These are phyloP conservation scores for Nannochloropsis oceanica DNA, from an alignment of 108 stramenopile genomes.

Conservation along the genomic window DNA sequence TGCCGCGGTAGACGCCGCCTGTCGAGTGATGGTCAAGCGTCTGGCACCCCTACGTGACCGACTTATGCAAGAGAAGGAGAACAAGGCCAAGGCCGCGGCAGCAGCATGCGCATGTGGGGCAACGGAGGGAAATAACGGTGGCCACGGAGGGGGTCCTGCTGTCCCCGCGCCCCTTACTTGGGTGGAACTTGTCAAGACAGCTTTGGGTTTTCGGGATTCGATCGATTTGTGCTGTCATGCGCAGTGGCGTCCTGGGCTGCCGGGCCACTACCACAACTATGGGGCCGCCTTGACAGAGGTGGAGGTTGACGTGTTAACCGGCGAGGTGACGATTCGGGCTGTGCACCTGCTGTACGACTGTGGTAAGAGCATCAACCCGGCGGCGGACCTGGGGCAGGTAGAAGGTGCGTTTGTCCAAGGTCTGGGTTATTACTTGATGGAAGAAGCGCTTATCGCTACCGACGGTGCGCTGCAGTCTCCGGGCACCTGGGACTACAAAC, in stretches of 20 bases:
- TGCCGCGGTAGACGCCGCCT: slow-evolving; percentile 1
- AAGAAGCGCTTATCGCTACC: background rate
- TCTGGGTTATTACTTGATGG: slow-evolving; percentile 24
- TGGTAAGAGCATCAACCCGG: slow-evolving; percentile 19
- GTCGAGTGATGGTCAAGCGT: background rate
- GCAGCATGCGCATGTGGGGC: background rate
- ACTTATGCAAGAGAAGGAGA: background rate
- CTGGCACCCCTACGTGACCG: background rate
- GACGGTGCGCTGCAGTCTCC: background rate
- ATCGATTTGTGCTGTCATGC: background rate
- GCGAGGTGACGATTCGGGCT: slow-evolving; percentile 5
- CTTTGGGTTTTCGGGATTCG: background rate
- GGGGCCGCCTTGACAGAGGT: slow-evolving; percentile 18
- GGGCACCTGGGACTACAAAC: slow-evolving; percentile 39
- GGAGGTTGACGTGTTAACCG: slow-evolving; percentile 23
- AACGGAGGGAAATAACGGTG: background rate
- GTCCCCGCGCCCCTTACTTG: background rate
- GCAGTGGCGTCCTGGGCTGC: background rate
- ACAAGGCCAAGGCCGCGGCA: background rate
- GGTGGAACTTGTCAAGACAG: background rate
- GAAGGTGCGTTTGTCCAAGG: slow-evolving; percentile 36
- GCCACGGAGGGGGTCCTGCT: background rate
- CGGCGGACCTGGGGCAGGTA: slow-evolving; percentile 28
- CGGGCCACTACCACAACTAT: slow-evolving; percentile 26
- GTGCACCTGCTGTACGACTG: slow-evolving; percentile 26